Evolutionary conservation across 202 grass and related monocot genomes (phyloP), one percentile per base, ranked within the genome.

Genomic region (Cymbopogon flexuosus): DNA sequence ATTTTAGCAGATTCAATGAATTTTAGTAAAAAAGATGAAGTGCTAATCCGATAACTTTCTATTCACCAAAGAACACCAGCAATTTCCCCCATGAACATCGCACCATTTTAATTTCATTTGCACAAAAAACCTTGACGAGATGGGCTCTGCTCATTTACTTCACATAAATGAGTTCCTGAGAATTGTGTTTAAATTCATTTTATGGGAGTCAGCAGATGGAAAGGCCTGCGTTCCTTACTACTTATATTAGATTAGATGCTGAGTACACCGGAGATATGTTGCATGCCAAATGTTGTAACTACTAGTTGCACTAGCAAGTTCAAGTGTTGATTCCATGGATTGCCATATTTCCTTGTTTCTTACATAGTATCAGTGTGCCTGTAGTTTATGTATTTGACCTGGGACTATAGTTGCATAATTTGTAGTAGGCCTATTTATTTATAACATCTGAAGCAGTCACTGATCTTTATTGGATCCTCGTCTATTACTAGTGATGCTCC

Each of bases 371-470:
- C 4, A 6, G 15, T 21, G 39, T 75, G 18, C 7, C n/a, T 76
- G 21, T 46, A 27, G 16, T 80, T 36, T 60, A 19, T 13, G 61
- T 40, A 31, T 70, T 69, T 81, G 33, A 71, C 31, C 21, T 62
- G 21, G 52, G 39, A 30, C 52, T 75, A 30, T 62, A 75, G 18
- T 29, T 21, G 14, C 37, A 5, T 33, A 0, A 19, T 22, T 22
- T 77, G n/a, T 41, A 5, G 27, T 75, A 21, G 39, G 47, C 76
- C 5, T 80, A 37, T 74, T 57, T 80, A 57, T 47, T 73, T 56
- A 23, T 82, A 31, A 33, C 66, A 77, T 71, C 49, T 29, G 76
- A 75, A 62, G 21, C 63, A 31, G 65, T 34, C 6, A 30, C 14
- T 41, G 11, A 34, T 43, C 40, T n/a, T 12, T 22, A 13, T 57